phyloP scores from a whole-genome alignment of 768 basidiomycete genomes.

The Rhodosporidiobolus odoratus region DNA sequence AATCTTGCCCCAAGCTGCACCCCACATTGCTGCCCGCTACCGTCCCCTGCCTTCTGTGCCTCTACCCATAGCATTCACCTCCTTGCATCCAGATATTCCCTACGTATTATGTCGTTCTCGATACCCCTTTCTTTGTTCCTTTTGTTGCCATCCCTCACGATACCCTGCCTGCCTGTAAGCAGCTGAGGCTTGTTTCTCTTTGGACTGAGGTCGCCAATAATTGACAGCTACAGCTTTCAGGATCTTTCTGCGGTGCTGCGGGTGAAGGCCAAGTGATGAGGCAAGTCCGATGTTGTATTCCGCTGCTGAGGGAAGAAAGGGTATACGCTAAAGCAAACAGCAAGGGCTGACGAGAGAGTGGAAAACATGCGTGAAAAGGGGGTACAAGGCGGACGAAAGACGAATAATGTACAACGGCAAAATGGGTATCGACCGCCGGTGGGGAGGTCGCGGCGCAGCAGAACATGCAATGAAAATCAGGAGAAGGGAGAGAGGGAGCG shows the following conservation, averaged over 20 bases:
- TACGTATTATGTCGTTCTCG: no score
- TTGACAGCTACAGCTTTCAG: background rate
- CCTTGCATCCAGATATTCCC: no score
- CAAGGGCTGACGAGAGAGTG: background rate
- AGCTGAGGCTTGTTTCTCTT: background rate
- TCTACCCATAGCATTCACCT: no score
- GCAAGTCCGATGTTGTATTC: background rate
- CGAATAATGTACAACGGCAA: background rate
- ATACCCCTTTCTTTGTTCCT: background rate
- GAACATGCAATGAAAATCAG: background rate
- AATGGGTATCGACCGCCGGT: background rate
- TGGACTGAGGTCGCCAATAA: background rate
- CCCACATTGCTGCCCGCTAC: no score
- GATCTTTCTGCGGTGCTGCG: no score
- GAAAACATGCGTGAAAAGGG: background rate
- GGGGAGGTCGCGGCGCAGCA: conserved; percentile 10
- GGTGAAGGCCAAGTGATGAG: no score
- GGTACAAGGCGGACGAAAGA: background rate
- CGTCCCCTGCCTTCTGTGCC: no score
- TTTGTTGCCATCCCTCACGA: no score
- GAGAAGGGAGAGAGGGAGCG: background rate
- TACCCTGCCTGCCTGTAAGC: no score
- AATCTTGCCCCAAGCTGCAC: background rate
- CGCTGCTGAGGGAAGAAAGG: background rate
- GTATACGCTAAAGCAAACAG: background rate